Percentiles rank a stretch among this genome's conserved stretches.
Evolutionary conservation across 495 filamentous ascomycete genomes (phyloP).

Genomic region (Margaritispora aquatica): DNA sequence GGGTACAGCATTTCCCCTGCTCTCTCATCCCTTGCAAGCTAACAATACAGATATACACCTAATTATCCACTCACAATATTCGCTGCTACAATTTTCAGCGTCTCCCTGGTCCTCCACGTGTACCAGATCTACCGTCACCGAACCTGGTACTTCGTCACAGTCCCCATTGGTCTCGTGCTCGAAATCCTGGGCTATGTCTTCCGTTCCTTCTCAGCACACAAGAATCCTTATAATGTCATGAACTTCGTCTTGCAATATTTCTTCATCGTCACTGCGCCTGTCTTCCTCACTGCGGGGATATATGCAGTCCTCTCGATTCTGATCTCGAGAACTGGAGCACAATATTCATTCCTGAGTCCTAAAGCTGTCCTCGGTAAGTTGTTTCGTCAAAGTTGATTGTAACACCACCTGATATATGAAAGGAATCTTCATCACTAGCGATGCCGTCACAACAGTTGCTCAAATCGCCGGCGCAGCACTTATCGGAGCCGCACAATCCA

Average conservation of each 20-base stretch:
- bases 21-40: neutral
- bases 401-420: too few relatives aligned
- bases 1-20: conserved; percentile 6
- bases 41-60: conserved; percentile 27
- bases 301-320: conserved; percentile 43
- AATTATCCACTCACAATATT: conserved; percentile 27
- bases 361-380: neutral
- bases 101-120: conserved; percentile 26
- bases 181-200: conserved; percentile 41
- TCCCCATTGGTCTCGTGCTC: conserved; percentile 29
- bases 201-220: conserved; percentile 32
- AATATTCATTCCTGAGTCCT: conserved; percentile 10
- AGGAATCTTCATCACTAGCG: conserved; percentile 40
- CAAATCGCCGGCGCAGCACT: conserved; percentile 46
- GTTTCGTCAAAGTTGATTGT: too few relatives aligned
- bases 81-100: conserved; percentile 24
- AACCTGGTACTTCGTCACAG: conserved; percentile 27
- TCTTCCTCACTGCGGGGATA: conserved; percentile 47
- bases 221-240: conserved; percentile 41
- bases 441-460: conserved; percentile 42
- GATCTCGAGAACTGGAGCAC: conserved; percentile 30
- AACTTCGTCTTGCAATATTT: conserved; percentile 54
- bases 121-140: conserved; percentile 23
- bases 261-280: conserved; percentile 51
- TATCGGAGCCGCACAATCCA: conserved; percentile 35